phyloP scores from a whole-genome alignment of 495 filamentous ascomycete genomes.

The Entonaema liquescens region DNA sequence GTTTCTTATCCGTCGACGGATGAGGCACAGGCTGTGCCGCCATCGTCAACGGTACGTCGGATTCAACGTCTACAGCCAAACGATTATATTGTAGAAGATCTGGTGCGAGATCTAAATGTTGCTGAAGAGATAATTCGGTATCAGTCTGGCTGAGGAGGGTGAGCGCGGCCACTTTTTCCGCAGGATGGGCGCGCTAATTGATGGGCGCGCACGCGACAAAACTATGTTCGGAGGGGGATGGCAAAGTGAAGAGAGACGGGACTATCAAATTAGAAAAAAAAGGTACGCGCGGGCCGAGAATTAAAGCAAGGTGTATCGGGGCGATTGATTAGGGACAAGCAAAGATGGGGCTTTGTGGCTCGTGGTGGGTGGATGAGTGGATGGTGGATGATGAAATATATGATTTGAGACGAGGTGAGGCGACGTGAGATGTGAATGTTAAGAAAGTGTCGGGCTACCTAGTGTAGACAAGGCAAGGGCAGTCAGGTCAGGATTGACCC shows the following conservation, averaged over 20 bases:
- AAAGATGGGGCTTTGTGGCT: conserved; percentile 42
- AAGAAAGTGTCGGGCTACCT: conserved; percentile 30
- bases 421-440: conserved; percentile 30
- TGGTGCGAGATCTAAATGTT: conserved; percentile 54
- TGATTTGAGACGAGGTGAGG: conserved; percentile 27
- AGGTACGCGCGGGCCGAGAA: conserved; percentile 30
- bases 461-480: conserved; percentile 33
- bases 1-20: conserved; percentile 88
- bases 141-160: conserved; percentile 54
- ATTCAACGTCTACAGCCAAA: conserved; percentile 49
- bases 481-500: conserved; percentile 36
- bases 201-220: conserved; percentile 47
- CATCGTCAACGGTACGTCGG: conserved; percentile 59
- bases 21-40: conserved; percentile 90
- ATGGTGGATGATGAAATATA: conserved; percentile 13
- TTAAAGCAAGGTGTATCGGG: conserved; percentile 24
- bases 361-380: conserved; percentile 24
- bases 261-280: conserved; percentile 31
- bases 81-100: conserved; percentile 49
- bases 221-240: conserved; percentile 35
- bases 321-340: conserved; percentile 26
- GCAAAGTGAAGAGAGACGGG: conserved; percentile 11
- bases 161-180: conserved; percentile 58
- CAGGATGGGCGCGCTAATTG: conserved; percentile 42
- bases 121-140: conserved; percentile 56